Percentiles rank a stretch among this genome's conserved stretches.
These are phyloP conservation scores for Penicillium canescens DNA, from an alignment of 495 filamentous ascomycete species.

Conservation along the genomic window DNA sequence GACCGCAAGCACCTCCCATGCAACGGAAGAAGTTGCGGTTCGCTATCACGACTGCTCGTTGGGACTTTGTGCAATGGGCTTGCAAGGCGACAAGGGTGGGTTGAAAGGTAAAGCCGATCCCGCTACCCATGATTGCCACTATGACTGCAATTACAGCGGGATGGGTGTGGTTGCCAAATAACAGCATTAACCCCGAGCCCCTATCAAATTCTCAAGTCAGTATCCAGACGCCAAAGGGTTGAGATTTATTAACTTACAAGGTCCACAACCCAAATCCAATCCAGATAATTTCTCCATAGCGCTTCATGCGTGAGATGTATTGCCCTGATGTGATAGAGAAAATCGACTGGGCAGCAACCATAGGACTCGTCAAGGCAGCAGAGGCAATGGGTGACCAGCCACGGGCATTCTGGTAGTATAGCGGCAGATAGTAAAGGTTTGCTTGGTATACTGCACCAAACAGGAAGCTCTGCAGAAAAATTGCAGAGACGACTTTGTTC, in stretches of 20 bases:
- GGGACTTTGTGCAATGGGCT: constrained; percentile 56
- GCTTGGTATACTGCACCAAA: constrained; percentile 60
- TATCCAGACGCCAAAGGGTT: background rate
- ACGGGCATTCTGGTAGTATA: constrained; percentile 57
- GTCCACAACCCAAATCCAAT: constrained; percentile 54
- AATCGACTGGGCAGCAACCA: constrained; percentile 53
- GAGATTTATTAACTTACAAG: constrained; percentile 33
- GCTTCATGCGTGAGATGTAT: constrained; percentile 55
- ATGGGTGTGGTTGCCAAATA: constrained; percentile 48
- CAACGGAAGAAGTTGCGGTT: constrained; percentile 65
- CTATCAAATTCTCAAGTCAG: constrained; percentile 15
- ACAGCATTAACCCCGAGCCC: constrained; percentile 53
- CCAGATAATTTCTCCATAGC: constrained; percentile 61
- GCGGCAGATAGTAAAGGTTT: constrained; percentile 52
- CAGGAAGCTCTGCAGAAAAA: constrained; percentile 61
- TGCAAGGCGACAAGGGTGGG: constrained; percentile 64
- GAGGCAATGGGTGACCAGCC: constrained; percentile 50
- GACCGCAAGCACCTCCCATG: constrained; percentile 58
- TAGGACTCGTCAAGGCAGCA: constrained; percentile 50
- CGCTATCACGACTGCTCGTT: constrained; percentile 61
- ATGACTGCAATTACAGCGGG: constrained; percentile 52
- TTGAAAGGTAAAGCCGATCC: constrained; percentile 60
- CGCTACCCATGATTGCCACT: constrained; percentile 54
- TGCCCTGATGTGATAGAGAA: constrained; percentile 55
- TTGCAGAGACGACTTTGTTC: constrained; percentile 49